Conservation (phyloP, 1,284 basidiomycete genomes). For the Cutaneotrichosporon sp. region DNA sequence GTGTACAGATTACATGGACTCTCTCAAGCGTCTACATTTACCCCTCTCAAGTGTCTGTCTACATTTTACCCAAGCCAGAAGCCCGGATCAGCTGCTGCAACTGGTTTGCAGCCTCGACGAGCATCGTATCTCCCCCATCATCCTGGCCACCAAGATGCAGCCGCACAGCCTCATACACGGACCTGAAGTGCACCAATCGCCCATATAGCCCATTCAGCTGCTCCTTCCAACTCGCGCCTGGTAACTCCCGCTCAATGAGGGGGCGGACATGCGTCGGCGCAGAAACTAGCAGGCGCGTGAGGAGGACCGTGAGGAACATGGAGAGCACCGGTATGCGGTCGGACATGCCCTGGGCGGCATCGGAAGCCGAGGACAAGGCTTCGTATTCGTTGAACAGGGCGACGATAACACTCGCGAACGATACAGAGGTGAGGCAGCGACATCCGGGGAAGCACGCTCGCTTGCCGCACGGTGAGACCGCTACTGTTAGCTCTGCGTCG, state of each 20-base stretch:
- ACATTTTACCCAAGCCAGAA: too few relatives aligned
- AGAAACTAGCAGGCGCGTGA: constrained; percentile 6
- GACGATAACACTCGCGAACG: constrained; percentile 3
- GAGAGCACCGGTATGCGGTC: background rate
- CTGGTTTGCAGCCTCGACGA: background rate
- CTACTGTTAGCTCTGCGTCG: background rate
- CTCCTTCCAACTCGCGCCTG: background rate
- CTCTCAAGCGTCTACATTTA: too few relatives aligned
- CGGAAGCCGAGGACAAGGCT: too few relatives aligned
- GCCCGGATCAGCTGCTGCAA: background rate
- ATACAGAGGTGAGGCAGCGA: background rate
- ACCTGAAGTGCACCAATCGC: background rate
- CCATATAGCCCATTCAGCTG: background rate
- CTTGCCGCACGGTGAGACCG: constrained; percentile 8
- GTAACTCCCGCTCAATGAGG: constrained; percentile 2
- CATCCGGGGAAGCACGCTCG: constrained; percentile 10
- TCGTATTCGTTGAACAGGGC: constrained; percentile 6
- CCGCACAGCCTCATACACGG: background rate
- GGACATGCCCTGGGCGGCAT: background rate
- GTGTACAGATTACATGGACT: too few relatives aligned
- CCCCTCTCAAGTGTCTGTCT: too few relatives aligned
- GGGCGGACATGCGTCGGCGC: background rate
- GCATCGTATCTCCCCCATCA: background rate
- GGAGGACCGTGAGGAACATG: constrained; percentile 13
- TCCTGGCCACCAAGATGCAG: background rate